Evolutionary conservation across 495 filamentous ascomycete genomes (phyloP).

Genomic region (Daldinia decipiens): DNA sequence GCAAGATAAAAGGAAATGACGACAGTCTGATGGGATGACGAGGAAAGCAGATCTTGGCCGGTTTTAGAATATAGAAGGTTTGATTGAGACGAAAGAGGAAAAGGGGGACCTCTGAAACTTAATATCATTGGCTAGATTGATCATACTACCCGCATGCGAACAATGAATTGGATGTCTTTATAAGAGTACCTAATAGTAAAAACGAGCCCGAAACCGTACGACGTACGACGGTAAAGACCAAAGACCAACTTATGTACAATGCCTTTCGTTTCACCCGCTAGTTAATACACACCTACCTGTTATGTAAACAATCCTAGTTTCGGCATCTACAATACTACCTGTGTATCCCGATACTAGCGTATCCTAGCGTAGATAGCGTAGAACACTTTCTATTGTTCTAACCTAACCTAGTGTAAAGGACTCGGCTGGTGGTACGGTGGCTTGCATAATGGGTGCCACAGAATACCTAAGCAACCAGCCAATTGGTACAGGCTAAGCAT

Average conservation of each 20-base stretch:
- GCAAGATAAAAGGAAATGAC: constrained; percentile 33
- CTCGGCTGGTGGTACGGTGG: constrained; percentile 8
- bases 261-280: background rate
- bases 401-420: background rate
- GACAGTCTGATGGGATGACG: constrained; percentile 35
- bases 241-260: background rate
- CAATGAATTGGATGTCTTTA: constrained; percentile 22
- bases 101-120: constrained; percentile 17
- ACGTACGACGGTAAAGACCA: constrained; percentile 22
- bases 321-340: background rate
- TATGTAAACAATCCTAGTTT: background rate
- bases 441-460: constrained; percentile 15
- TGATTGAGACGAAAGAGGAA: constrained; percentile 44
- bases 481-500: constrained; percentile 4
- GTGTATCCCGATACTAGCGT: background rate
- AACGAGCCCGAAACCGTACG: constrained; percentile 29
- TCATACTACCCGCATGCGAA: constrained; percentile 25
- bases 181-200: background rate
- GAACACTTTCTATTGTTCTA: constrained; percentile 5
- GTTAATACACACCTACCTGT: too few relatives aligned
- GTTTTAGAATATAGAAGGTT: constrained; percentile 7
- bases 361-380: background rate
- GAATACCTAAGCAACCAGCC: too few relatives aligned
- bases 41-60: background rate
- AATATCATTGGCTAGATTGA: constrained; percentile 24